phyloP scores from a whole-genome alignment of 2,329 filamentous ascomycete genomes.

The Podosphaera fusca region DNA sequence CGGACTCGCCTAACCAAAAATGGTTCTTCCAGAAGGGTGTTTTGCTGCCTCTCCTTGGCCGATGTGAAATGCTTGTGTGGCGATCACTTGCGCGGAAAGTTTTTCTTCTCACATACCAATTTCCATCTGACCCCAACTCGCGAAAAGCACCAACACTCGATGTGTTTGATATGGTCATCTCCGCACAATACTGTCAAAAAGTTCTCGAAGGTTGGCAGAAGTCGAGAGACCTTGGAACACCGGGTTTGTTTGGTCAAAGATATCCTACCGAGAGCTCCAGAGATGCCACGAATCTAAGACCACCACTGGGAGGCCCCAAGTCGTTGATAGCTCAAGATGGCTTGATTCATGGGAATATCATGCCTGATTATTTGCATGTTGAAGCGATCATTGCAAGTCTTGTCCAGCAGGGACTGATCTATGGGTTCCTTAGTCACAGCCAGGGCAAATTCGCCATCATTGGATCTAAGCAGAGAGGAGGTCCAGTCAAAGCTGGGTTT shows the following conservation, averaged over 20 bases:
- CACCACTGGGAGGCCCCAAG: conserved; percentile 24
- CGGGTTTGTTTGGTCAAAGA: conserved; percentile 14
- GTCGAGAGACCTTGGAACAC: conserved; percentile 12
- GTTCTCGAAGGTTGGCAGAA: conserved; percentile 32
- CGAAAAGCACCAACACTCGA: conserved; percentile 53
- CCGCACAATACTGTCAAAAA: conserved; percentile 41
- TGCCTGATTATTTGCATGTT: conserved; percentile 38
- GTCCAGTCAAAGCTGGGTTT: conserved; percentile 48
- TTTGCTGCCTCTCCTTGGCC: conserved; percentile 50
- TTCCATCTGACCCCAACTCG: conserved; percentile 30
- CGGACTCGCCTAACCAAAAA: conserved; percentile 27
- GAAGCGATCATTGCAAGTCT: conserved; percentile 57
- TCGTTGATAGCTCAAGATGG: conserved; percentile 33
- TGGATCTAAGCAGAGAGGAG: conserved; percentile 44
- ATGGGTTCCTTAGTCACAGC: conserved; percentile 63
- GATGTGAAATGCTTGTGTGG: conserved; percentile 66
- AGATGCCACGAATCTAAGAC: conserved; percentile 21
- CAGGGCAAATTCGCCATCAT: conserved; percentile 61
- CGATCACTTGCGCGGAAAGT: conserved; percentile 55
- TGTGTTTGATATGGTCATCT: conserved; percentile 40
- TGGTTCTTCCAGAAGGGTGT: conserved; percentile 62
- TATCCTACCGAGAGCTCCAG: conserved; percentile 25
- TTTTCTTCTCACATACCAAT: conserved; percentile 58
- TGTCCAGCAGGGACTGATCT: conserved; percentile 57
- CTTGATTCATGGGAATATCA: conserved; percentile 38